A percentile compares a stretch with the other conserved stretches of the same genome.
phyloP scores from a whole-genome alignment of 345 rosid species.

The Isatis tinctoria region DNA sequence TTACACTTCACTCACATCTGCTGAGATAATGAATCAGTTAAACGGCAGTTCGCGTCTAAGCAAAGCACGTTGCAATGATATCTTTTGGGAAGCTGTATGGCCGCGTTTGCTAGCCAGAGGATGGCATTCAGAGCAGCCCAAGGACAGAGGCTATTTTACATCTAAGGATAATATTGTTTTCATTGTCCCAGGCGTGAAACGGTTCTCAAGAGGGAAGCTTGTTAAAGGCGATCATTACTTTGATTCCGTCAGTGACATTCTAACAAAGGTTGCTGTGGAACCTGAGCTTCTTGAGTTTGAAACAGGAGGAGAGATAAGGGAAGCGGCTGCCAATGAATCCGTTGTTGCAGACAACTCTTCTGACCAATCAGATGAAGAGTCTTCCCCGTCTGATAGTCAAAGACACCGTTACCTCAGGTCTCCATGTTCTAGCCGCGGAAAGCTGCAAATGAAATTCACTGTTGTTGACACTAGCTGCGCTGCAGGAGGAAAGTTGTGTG shows the following conservation, averaged over 20 bases:
- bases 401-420: conserved; percentile 57
- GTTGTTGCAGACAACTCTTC: conserved; percentile 30
- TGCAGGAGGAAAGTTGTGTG: conserved; percentile 43
- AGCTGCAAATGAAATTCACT: conserved; percentile 43
- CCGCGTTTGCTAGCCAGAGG: conserved; percentile 76
- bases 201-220: conserved; percentile 62
- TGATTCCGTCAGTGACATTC: conserved; percentile 65
- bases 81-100: conserved; percentile 88
- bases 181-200: conserved; percentile 62
- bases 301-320: conserved; percentile 36
- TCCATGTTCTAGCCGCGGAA: conserved; percentile 40
- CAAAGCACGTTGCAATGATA: conserved; percentile 68
- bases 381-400: conserved; percentile 24
- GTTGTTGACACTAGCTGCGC: conserved; percentile 58
- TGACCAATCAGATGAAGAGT: conserved; percentile 42
- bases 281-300: conserved; percentile 63
- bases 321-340: conserved; percentile 26
- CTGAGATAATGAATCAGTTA: conserved; percentile 50
- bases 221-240: conserved; percentile 66
- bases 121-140: conserved; percentile 74
- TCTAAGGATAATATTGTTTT: conserved; percentile 55
- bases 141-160: conserved; percentile 37
- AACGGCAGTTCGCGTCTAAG: conserved; percentile 59
- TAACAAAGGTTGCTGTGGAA: conserved; percentile 61
- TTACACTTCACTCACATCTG: conserved; percentile 49